Percentiles rank a stretch among this genome's conserved stretches.
Evolutionary conservation across 2,329 filamentous ascomycete genomes (phyloP).

Genomic region (Aspergillus neotritici): DNA sequence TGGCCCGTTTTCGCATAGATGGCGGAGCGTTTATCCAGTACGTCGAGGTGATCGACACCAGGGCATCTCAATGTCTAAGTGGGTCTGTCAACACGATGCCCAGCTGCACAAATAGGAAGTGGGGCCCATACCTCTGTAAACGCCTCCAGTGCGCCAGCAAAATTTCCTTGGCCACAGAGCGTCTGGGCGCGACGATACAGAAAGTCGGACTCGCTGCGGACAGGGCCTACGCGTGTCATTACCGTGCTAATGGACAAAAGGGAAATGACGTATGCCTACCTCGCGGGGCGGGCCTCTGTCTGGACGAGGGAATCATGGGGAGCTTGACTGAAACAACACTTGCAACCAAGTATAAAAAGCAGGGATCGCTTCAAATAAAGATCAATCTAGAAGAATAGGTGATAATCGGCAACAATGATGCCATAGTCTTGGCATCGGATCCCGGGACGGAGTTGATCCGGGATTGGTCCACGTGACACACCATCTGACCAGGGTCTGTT

Average conservation of each 20-base stretch:
- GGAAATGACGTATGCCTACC: too few relatives aligned
- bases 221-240: slow-evolving; percentile 3
- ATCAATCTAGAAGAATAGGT: too few relatives aligned
- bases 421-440: slow-evolving; percentile 12
- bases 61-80: slow-evolving; percentile 34
- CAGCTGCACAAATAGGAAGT: neutral
- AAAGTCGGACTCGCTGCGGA: slow-evolving; percentile 15
- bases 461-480: too few relatives aligned
- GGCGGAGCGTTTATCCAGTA: slow-evolving; percentile 53
- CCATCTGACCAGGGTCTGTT: too few relatives aligned
- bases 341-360: too few relatives aligned
- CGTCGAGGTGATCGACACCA: slow-evolving; percentile 29
- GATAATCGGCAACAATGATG: too few relatives aligned
- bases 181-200: slow-evolving; percentile 39
- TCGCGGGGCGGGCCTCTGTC: too few relatives aligned
- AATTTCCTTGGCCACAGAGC: slow-evolving; percentile 41
- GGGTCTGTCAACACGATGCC: neutral
- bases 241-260: neutral
- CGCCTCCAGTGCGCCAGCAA: slow-evolving; percentile 38
- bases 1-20: slow-evolving; percentile 50
- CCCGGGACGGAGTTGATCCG: too few relatives aligned
- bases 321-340: too few relatives aligned
- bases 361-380: too few relatives aligned
- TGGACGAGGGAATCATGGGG: too few relatives aligned
- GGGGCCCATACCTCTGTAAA: slow-evolving; percentile 34